Evolutionary conservation across 75 land plant species (phyloP).

Genomic region (Isoetes taiwanensis): DNA sequence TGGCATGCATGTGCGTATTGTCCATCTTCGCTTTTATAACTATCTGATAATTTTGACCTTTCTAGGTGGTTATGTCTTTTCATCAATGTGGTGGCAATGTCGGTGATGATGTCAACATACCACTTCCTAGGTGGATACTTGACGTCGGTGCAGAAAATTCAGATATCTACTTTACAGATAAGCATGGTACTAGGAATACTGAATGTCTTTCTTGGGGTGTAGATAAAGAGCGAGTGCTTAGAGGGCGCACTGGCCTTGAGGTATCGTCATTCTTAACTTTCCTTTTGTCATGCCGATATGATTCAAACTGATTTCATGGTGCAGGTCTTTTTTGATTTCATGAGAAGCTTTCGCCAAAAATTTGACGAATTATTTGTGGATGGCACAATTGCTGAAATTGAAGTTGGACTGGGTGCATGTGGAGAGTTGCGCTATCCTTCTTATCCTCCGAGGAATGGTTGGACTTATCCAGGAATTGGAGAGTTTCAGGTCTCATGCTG

Average conservation of each 20-base stretch:
- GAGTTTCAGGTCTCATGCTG: conserved; percentile 74
- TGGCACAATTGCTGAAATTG: conserved; percentile 60
- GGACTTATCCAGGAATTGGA: conserved; percentile 95
- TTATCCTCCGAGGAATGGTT: conserved; percentile 80
- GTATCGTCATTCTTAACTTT: conserved; percentile 20
- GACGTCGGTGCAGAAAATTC: conserved; percentile 84
- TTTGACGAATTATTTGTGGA: conserved; percentile 74
- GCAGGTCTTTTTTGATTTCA: conserved; percentile 89
- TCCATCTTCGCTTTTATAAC: too few species aligned
- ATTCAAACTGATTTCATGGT: background rate
- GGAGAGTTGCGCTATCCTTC: conserved; percentile 97
- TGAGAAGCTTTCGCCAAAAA: conserved; percentile 90
- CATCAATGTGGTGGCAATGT: conserved; percentile 99
- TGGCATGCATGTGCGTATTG: too few species aligned
- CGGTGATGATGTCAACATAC: conserved; percentile 81
- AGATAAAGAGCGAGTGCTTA: conserved; percentile 74
- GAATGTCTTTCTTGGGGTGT: conserved; percentile 95
- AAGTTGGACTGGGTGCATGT: conserved; percentile 89
- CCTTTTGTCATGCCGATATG: background rate
- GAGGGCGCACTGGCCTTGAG: conserved; percentile 86
- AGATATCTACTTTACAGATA: conserved; percentile 87
- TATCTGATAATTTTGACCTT: too few species aligned
- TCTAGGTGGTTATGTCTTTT: conserved; percentile 98
- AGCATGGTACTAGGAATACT: conserved; percentile 57
- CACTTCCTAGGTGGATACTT: conserved; percentile 80